Evolutionary conservation across 2,329 filamentous ascomycete species (phyloP).

Genomic region (Xylariaceae sp.): DNA sequence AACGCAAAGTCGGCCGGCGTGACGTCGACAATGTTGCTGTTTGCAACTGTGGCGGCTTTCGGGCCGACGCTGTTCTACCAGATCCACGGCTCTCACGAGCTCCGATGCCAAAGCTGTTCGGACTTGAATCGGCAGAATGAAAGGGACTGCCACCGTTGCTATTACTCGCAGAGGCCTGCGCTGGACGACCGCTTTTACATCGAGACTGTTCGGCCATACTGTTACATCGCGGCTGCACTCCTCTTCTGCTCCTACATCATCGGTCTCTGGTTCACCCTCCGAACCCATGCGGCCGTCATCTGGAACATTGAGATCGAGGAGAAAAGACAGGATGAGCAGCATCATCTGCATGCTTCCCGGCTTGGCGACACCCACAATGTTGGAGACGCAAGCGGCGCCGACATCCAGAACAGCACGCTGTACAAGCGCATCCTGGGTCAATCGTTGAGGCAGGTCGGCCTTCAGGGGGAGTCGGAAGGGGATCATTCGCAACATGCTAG

Average conservation of each 20-base stretch:
- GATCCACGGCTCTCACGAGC: slow-evolving; percentile 94
- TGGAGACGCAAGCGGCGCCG: slow-evolving; percentile 48
- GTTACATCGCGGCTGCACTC: slow-evolving; percentile 77
- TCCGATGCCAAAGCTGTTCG: slow-evolving; percentile 70
- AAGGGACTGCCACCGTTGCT: slow-evolving; percentile 85
- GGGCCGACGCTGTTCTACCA: slow-evolving; percentile 96
- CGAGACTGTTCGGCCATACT: slow-evolving; percentile 88
- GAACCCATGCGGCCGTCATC: slow-evolving; percentile 93
- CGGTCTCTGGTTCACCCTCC: slow-evolving; percentile 88
- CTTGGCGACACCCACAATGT: slow-evolving; percentile 34
- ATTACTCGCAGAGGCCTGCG: slow-evolving; percentile 82
- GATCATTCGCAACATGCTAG: slow-evolving; percentile 28
- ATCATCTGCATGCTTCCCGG: slow-evolving; percentile 21
- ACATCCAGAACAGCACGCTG: slow-evolving; percentile 80
- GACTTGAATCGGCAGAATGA: slow-evolving; percentile 42
- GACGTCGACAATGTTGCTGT: slow-evolving; percentile 95
- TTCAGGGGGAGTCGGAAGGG: slow-evolving; percentile 48
- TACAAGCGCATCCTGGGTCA: slow-evolving; percentile 93
- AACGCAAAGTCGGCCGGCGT: slow-evolving; percentile 95
- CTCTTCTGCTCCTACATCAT: slow-evolving; percentile 92
- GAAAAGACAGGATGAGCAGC: slow-evolving; percentile 58
- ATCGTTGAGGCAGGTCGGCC: slow-evolving; percentile 76
- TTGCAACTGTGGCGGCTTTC: slow-evolving; percentile 92
- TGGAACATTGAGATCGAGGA: slow-evolving; percentile 85
- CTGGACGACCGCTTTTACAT: slow-evolving; percentile 84